Conservation (phyloP, 2,329 filamentous ascomycete genomes). For the Gaeumannomyces tritici region DNA sequence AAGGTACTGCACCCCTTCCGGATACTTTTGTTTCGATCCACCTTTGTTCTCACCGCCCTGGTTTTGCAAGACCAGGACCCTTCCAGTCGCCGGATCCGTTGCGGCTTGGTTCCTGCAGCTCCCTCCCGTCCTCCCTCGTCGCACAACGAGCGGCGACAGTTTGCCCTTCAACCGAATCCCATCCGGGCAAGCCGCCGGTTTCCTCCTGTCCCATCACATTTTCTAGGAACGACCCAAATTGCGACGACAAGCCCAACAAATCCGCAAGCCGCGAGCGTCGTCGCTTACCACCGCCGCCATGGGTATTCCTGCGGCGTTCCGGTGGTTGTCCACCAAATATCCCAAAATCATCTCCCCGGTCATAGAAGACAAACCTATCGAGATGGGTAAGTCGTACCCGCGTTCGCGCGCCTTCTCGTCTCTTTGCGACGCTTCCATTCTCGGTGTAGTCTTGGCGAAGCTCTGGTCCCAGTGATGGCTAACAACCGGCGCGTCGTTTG, state of each 20-base stretch:
- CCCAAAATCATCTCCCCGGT: constrained; percentile 94
- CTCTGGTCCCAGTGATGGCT: too few species aligned
- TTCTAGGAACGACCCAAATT: not conserved
- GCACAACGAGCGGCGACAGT: not conserved
- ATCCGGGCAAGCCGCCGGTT: not conserved
- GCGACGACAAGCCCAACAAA: not conserved
- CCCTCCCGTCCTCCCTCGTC: not conserved
- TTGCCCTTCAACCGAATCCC: not conserved
- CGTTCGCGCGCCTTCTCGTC: not conserved
- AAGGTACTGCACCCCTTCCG: not conserved
- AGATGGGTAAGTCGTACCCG: constrained; percentile 33
- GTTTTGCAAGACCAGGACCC: not conserved
- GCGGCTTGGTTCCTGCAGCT: not conserved
- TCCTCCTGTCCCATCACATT: not conserved
- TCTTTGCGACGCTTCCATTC: not conserved
- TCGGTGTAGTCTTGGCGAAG: not conserved
- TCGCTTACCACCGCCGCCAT: constrained; percentile 38
- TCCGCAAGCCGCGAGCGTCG: not conserved
- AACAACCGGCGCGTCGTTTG: not conserved
- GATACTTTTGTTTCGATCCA: not conserved
- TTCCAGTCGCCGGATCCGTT: not conserved
- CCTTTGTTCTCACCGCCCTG: not conserved
- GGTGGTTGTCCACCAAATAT: constrained; percentile 95
- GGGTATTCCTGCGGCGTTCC: constrained; percentile 91
- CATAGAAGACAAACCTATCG: constrained; percentile 72